Base-by-base conservation (phyloP, 2,329 filamentous ascomycete genomes). In the Ophiostoma angusticollis region DNA sequence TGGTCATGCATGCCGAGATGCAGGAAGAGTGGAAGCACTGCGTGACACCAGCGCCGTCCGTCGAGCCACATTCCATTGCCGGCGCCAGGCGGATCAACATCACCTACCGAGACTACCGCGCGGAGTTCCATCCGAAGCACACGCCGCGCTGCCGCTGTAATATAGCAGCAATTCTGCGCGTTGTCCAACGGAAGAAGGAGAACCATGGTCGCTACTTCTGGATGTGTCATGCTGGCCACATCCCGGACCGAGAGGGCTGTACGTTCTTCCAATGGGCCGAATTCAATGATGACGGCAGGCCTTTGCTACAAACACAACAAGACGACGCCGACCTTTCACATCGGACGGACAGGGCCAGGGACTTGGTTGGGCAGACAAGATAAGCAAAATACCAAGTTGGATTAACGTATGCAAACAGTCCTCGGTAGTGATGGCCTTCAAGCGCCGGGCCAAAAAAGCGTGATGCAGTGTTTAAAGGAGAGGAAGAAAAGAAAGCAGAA, bases 1-100 rank as follows among this genome's bases (percentile, higher is more conserved):
- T 98, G 0, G 68, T 96, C 9, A 96, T 98, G 91, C 87, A 96
- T 53, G 87, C 89, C 1, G 85, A 93, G 54, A 96, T 94, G 84
- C 89, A 96, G 54, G 89, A 96, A 54, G 80, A 83, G 54, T 96
- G 86, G 86, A 96, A 95, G 57, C 91, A 98, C 57, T 73, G 74
- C 48, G 82, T 98, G 31, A 68, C 77, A 0, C 82, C 86, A 0
- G 78, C 82, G 0, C 67, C 70, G 35, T 74, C 78, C 4, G 82
- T 96, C 42, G 80, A 86, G 45, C 84, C 85, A 1, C 91, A 98
- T 56, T 84, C 87, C 0, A 56, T 94, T 1, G 72, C 87, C 0
- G 80, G 80, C 1, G 86, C 78, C 49, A 78, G 75, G 46, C 72
- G 91, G 29, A 87, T 98, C 50, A 96, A 96, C 54, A 73, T 98